Base-by-base conservation (phyloP, 257 asterid species). In the Schizonepeta tenuifolia region DNA sequence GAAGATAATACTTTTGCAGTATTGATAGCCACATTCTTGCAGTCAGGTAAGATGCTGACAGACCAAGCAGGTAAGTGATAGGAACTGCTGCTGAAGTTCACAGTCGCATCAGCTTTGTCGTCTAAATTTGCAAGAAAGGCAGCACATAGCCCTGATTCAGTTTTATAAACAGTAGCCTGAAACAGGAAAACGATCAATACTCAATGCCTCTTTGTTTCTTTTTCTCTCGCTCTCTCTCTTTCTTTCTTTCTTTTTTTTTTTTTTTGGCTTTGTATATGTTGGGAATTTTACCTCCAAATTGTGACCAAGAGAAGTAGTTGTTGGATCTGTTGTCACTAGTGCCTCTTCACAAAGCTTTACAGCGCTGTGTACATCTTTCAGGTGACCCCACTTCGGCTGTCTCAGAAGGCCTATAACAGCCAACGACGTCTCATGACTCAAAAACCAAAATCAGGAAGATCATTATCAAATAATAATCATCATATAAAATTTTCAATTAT, bases 361-460 rank as follows among this genome's bases (percentile, higher is more conserved):
- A 38, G 95, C 89, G 75, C 78, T 86, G 67, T 90, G 96, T 46
- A 90, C 71, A 76, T 88, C 91, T 82, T 80, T 88, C 64, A 90
- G 77, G 80, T 88, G 96, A 18, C 93, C 89, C 95, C 95, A 90
- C 53, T 90, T 90, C 18, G 96, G 96, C 75, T 90, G 89, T 9
- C 85, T 80, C 72, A 78, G 26, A 75, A 80, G 88, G 31, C 96
- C 96, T 86, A 60, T 54, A 69, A 50, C 36, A 65, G 71, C 38
- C 46, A 28, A 15, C 22, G 28, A 50, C 63, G 40, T 43, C 66
- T 18, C 44, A 22, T 21, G 31, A 59, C 22, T 28, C 56, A 8
- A 20, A 60, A 31, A 33, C 59, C 62, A 18, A 53, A 33, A 65
- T 6, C 4, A 36, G 43, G 12, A 28, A 57, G 55, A 33, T 44